Evolutionary conservation across 2,329 filamentous ascomycete species (phyloP).

Genomic region (Verticillium longisporum): DNA sequence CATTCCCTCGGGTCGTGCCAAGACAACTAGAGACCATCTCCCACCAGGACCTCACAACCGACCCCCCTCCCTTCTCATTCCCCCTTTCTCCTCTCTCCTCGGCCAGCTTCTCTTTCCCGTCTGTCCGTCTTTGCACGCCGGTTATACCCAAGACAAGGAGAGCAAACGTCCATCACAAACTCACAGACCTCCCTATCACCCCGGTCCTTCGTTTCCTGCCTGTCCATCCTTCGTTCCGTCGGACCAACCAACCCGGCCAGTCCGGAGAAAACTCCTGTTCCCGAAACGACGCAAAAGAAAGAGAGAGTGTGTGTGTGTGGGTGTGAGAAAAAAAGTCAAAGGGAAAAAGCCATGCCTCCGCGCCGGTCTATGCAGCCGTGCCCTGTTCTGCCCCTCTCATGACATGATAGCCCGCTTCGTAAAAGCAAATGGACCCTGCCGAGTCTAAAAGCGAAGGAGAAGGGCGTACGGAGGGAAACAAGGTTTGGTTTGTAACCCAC

Average conservation of each 20-base stretch:
- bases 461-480: not conserved
- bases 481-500: not conserved
- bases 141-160: not conserved
- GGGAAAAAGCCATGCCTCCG: not conserved
- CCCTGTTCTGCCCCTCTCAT: not conserved
- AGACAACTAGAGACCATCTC: too few relatives aligned
- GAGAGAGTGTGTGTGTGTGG: too few relatives aligned
- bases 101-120: not conserved
- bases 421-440: not conserved
- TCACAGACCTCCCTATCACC: not conserved
- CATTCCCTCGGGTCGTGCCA: too few relatives aligned
- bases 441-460: not conserved
- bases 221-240: not conserved
- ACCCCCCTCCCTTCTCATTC: not conserved
- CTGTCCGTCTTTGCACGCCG: not conserved
- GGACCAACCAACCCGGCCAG: too few relatives aligned
- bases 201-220: not conserved
- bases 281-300: not conserved
- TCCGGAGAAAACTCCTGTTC: not conserved
- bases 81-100: not conserved
- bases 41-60: not conserved
- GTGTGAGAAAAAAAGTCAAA: not conserved
- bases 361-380: not conserved
- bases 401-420: not conserved
- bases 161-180: not conserved